Evolutionary conservation across 768 basidiomycete genomes (phyloP).

Genomic region (Tephrocybe rancida): DNA sequence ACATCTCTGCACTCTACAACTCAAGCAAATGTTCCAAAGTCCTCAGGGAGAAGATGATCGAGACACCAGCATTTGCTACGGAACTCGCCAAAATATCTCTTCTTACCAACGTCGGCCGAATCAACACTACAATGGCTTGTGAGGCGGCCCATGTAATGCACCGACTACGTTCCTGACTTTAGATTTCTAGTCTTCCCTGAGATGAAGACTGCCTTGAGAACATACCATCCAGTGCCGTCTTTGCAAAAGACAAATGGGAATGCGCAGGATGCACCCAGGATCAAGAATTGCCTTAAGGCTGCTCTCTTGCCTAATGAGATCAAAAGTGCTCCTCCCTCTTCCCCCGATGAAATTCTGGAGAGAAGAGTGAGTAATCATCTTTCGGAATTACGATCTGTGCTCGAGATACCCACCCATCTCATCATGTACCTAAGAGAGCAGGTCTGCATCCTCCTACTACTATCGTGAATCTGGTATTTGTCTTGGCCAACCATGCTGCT

Average conservation of each 20-base stretch:
- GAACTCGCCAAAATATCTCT: conserved; percentile 85
- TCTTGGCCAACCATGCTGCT: conserved; percentile 76
- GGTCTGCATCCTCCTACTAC: conserved; percentile 79
- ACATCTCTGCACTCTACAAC: conserved; percentile 78
- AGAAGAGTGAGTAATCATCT: conserved; percentile 53
- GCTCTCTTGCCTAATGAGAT: conserved; percentile 72
- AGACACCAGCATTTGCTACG: conserved; percentile 74
- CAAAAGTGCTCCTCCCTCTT: conserved; percentile 66
- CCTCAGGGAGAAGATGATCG: conserved; percentile 85
- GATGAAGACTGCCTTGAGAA: conserved; percentile 89
- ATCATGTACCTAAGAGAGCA: conserved; percentile 42
- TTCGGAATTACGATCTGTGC: conserved; percentile 1
- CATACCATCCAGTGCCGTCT: conserved; percentile 90
- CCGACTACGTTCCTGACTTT: conserved; percentile 14
- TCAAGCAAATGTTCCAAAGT: conserved; percentile 87
- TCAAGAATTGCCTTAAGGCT: conserved; percentile 89
- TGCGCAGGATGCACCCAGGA: conserved; percentile 88
- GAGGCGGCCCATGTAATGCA: conserved; percentile 30
- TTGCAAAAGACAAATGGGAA: conserved; percentile 88
- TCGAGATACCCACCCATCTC: conserved; percentile 8
- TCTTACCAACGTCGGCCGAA: conserved; percentile 86
- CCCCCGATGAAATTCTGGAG: conserved; percentile 72
- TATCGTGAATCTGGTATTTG: conserved; percentile 84
- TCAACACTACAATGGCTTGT: conserved; percentile 93
- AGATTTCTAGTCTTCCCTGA: conserved; percentile 76